Base-by-base conservation (phyloP, 2,329 filamentous ascomycete species). In the Fusarium sterilihyphosum region DNA sequence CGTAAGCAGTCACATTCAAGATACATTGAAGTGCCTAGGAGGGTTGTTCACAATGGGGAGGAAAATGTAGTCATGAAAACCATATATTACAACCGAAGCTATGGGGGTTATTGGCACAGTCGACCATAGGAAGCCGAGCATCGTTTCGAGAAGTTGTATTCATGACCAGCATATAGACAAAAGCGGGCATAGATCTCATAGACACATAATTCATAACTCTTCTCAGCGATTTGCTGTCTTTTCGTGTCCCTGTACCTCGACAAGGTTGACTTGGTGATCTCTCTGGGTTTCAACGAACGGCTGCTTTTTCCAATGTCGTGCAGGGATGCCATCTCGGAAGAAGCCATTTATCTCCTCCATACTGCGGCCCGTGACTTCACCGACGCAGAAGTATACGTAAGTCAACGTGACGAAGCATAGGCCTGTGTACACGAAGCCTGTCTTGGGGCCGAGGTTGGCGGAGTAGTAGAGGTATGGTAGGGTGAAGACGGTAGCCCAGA, bases 391-490 rank as follows among this genome's bases (percentile, higher is more conserved):
- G 35, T 80, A 83, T 2, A 84, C 81, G 61, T 84, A 85, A 3
- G 80, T 74, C 61, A 78, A 71, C 0, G 82, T 81, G 31, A 83
- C 73, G 29, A 80, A 79, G 47, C 78, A 81, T 7, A 81, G 67
- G 0, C 81, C 82, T 0, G 81, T 80, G 47, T 83, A 84, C 3
- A 84, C 77, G 53, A 84, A 82, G 8, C 82, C 83, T 5, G 81
- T 80, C 80, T 81, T 83, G 6, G 83, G 83, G 1, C 83, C 83
- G 2, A 84, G 74, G 4, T 71, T 73, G 16, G 81, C 82, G 5
- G 77, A 77, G 77, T 84, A 85, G 77, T 85, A 85, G 13, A 85
- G 73, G 53, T 85, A 85, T 1, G 83, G 83, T 5, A 79, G 73
- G 4, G 81, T 84, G 61, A 85, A 85, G 38, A 82, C 81, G 18